These are phyloP conservation scores for Melampsora americana DNA, from an alignment of 1,284 basidiomycete genomes.

Conservation along the genomic window DNA sequence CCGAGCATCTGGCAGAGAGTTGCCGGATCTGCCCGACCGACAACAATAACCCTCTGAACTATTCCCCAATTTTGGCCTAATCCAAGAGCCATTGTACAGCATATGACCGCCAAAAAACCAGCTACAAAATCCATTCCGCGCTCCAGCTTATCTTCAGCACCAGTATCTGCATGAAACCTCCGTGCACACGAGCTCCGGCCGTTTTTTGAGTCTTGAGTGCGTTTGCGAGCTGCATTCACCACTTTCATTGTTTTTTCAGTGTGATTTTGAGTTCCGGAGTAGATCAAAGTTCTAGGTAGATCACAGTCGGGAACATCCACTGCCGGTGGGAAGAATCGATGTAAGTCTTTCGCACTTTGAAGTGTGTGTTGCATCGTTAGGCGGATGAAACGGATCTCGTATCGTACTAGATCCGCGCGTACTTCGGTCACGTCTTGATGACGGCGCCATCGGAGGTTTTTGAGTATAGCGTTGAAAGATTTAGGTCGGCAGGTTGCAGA, in stretches of 20 bases:
- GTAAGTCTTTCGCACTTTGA: not conserved
- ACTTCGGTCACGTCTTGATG: no score
- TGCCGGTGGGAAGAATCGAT: not conserved
- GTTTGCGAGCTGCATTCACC: not conserved
- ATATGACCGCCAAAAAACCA: not conserved
- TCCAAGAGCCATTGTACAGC: no score
- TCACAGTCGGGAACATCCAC: not conserved
- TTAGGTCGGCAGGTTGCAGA: conserved; percentile 4
- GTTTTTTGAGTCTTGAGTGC: not conserved
- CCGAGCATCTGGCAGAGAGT: conserved; percentile 16
- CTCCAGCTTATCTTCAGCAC: not conserved
- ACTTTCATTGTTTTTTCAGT: not conserved
- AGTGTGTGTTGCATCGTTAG: not conserved
- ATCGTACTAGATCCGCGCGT: not conserved
- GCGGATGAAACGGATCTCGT: conserved; percentile 1
- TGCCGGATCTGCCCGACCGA: not conserved
- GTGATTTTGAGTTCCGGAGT: not conserved
- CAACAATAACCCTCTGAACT: not conserved
- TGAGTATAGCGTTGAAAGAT: conserved; percentile 10
- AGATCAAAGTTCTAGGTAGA: not conserved
- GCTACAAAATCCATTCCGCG: no score
- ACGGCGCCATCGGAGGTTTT: not conserved
- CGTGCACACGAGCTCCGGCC: not conserved
- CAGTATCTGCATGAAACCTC: not conserved
- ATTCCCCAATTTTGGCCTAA: conserved; percentile 5